A percentile compares a stretch with the other conserved stretches of the same genome.
These are phyloP conservation scores for Penicillium corylophilum DNA, from an alignment of 2,329 filamentous ascomycete genomes.

Conservation along the genomic window DNA sequence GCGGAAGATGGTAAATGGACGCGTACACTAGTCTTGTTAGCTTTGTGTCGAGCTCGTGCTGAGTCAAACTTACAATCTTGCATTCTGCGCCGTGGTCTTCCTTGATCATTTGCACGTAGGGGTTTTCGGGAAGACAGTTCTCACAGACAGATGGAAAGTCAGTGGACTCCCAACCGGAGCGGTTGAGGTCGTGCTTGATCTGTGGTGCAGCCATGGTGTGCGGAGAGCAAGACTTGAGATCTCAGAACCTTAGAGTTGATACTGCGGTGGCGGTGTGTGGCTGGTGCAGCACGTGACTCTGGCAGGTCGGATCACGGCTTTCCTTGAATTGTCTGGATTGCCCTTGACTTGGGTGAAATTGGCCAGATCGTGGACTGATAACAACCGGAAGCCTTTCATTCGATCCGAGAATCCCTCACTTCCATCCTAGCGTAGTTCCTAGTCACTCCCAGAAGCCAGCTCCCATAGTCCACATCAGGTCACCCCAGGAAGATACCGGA, in stretches of 20 bases:
- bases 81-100: slow-evolving; percentile 90
- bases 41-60: slow-evolving; percentile 5
- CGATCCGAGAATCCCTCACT: not conserved
- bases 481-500: slow-evolving; percentile 13
- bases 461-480: slow-evolving; percentile 19
- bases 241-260: slow-evolving; percentile 6
- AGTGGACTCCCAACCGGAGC: slow-evolving; percentile 87
- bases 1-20: slow-evolving; percentile 91
- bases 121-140: slow-evolving; percentile 91
- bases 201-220: slow-evolving; percentile 65
- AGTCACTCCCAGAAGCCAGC: not conserved
- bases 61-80: slow-evolving; percentile 54
- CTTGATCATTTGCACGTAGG: slow-evolving; percentile 98
- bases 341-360: too few species aligned
- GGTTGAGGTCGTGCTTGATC: slow-evolving; percentile 94
- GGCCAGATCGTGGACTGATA: not conserved
- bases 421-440: not conserved
- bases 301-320: not conserved
- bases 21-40: slow-evolving; percentile 61
- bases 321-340: not conserved
- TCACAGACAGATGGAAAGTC: slow-evolving; percentile 62
- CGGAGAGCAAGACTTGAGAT: not conserved
- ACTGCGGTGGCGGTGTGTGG: slow-evolving; percentile 13
- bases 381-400: not conserved
- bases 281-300: slow-evolving; percentile 5